These are phyloP conservation scores for Aaosphaeria arxii DNA, from an alignment of 2,329 filamentous ascomycete species.

Conservation along the genomic window DNA sequence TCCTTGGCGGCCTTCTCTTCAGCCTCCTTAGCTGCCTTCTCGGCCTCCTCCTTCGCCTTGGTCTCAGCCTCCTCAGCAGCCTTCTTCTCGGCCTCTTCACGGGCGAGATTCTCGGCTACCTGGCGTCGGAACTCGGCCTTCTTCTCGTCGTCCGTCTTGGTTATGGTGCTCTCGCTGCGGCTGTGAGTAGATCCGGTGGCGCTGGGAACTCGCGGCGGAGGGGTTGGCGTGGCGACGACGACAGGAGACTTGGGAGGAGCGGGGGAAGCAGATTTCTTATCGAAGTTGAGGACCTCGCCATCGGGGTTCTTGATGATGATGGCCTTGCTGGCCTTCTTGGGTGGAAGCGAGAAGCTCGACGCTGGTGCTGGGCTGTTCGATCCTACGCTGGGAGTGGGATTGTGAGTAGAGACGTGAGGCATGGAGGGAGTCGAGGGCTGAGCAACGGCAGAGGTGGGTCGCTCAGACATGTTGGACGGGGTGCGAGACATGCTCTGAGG, in stretches of 20 bases:
- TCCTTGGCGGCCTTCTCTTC: conserved; percentile 56
- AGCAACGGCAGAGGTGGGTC: conserved; percentile 58
- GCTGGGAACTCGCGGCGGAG: conserved; percentile 70
- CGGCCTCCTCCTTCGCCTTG: conserved; percentile 41
- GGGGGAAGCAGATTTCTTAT: conserved; percentile 40
- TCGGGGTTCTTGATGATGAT: conserved; percentile 82
- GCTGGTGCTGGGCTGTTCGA: conserved; percentile 60
- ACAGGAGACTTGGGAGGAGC: conserved; percentile 55
- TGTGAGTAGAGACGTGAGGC: conserved; percentile 45
- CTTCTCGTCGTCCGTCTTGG: conserved; percentile 75
- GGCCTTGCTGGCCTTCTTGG: conserved; percentile 65
- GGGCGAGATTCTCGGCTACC: conserved; percentile 56
- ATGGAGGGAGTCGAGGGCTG: conserved; percentile 57
- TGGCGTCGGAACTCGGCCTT: conserved; percentile 62
- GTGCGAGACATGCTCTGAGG: conserved; percentile 66
- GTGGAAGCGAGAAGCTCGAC: conserved; percentile 61
- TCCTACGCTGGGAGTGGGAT: conserved; percentile 53
- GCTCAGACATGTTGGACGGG: conserved; percentile 54
- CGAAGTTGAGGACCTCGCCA: conserved; percentile 71
- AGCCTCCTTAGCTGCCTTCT: conserved; percentile 43
- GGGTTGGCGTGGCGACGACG: conserved; percentile 65
- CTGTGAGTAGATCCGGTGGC: conserved; percentile 59
- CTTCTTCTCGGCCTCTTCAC: conserved; percentile 59
- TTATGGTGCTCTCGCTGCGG: conserved; percentile 67
- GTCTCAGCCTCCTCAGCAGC: conserved; percentile 43